Evolutionary conservation across 1,139 yeast genomes (phyloP).

Genomic region (Schwanniomyces etchellsii): DNA sequence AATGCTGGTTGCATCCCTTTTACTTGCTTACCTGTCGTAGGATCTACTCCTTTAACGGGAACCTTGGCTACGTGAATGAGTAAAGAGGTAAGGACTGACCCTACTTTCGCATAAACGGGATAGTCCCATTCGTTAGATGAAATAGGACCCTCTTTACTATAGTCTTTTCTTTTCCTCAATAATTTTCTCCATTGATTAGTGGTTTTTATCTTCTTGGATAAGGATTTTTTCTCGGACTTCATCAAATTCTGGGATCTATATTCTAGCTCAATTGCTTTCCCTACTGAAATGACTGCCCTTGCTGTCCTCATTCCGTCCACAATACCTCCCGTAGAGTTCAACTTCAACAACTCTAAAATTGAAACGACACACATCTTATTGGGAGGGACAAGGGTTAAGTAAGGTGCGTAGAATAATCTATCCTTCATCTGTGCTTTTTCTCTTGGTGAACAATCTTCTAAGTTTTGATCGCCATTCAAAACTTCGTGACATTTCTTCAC

Average conservation of each 20-base stretch:
- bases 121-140: constrained; percentile 35
- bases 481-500: constrained; percentile 42
- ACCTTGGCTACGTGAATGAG: constrained; percentile 80
- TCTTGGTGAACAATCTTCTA: constrained; percentile 15
- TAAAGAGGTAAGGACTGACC: constrained; percentile 71
- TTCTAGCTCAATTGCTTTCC: constrained; percentile 81
- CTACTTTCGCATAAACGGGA: constrained; percentile 69
- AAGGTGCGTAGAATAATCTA: constrained; percentile 74
- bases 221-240: constrained; percentile 50
- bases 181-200: constrained; percentile 39
- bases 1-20: constrained; percentile 84
- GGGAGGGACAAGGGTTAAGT: constrained; percentile 61
- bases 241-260: constrained; percentile 64
- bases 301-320: constrained; percentile 86
- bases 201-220: constrained; percentile 26
- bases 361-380: constrained; percentile 82
- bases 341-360: constrained; percentile 71
- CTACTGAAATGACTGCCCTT: constrained; percentile 74
- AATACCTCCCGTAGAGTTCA: constrained; percentile 71
- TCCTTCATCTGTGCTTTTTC: constrained; percentile 38
- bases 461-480: constrained; percentile 17
- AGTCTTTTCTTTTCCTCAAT: constrained; percentile 23
- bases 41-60: constrained; percentile 71
- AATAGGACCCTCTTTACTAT: constrained; percentile 8
- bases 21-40: constrained; percentile 62